A percentile compares a stretch with the other conserved stretches of the same genome.
phyloP scores from a whole-genome alignment of 2,329 filamentous ascomycete species.

The Fusarium vanettenii region DNA sequence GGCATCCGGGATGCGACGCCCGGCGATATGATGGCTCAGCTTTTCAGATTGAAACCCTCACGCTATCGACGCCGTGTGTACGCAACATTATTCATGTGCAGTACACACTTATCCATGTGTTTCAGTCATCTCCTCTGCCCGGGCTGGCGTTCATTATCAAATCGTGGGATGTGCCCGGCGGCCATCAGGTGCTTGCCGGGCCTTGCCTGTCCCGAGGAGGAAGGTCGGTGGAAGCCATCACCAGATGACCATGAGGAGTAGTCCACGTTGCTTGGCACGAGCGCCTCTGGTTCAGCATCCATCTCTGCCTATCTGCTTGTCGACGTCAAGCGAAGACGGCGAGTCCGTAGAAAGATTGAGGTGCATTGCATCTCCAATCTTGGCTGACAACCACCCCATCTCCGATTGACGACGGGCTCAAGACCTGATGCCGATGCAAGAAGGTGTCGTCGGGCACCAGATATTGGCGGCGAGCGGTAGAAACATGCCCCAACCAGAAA shows the following conservation, averaged over 20 bases:
- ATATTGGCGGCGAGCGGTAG: conserved; percentile 6
- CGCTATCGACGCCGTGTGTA: conserved; percentile 2
- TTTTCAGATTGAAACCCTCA: conserved; percentile 4
- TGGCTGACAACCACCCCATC: conserved; percentile 13
- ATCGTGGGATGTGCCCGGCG: not conserved
- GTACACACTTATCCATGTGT: not conserved
- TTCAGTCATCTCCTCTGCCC: not conserved
- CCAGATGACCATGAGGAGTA: conserved; percentile 16
- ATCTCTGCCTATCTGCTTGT: conserved; percentile 3
- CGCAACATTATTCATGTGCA: conserved; percentile 1
- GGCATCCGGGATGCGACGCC: conserved; percentile 16
- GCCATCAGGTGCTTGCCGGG: conserved; percentile 23
- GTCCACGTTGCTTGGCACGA: not conserved
- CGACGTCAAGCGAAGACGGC: not conserved
- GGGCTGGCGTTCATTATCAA: not conserved
- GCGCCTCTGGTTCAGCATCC: not conserved
- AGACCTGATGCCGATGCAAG: conserved; percentile 11
- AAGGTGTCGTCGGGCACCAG: conserved; percentile 1
- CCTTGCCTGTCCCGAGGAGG: conserved; percentile 14
- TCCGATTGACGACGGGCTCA: conserved; percentile 18
- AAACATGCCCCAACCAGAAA: conserved; percentile 1
- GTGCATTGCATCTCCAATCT: conserved; percentile 17
- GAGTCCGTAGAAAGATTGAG: conserved; percentile 7
- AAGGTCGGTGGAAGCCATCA: conserved; percentile 33
- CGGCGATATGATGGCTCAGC: conserved; percentile 27